Percentiles rank a stretch among this genome's conserved stretches.
These are phyloP conservation scores for Ammopiptanthus mongolicus DNA, from an alignment of 306 rosid species.

Conservation along the genomic window DNA sequence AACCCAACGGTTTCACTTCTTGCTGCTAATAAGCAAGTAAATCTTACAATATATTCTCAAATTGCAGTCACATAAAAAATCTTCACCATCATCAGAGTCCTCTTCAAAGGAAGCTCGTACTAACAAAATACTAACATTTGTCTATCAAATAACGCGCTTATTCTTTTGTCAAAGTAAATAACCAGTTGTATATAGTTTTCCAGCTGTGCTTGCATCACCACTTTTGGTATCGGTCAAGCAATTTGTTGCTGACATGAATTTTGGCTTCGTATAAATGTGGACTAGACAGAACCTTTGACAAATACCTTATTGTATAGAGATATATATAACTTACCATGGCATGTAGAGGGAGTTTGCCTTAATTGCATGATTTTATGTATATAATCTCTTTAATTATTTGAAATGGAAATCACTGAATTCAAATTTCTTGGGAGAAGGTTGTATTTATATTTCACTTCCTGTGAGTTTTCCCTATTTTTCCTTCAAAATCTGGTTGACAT, in stretches of 20 bases:
- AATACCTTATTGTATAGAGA: not conserved
- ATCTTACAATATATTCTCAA: slow-evolving; percentile 53
- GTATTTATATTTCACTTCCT: not conserved
- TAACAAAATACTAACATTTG: too few species aligned
- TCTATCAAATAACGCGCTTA: too few species aligned
- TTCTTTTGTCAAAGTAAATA: slow-evolving; percentile 34
- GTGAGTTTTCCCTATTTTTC: not conserved
- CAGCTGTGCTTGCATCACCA: not conserved
- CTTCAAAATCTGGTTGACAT: too few species aligned
- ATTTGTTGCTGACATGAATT: not conserved
- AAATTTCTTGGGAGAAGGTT: not conserved
- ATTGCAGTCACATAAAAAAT: slow-evolving; percentile 43
- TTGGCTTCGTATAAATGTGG: not conserved
- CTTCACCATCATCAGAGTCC: slow-evolving; percentile 35
- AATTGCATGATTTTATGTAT: slow-evolving; percentile 31
- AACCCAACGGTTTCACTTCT: slow-evolving; percentile 65
- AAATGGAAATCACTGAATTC: not conserved
- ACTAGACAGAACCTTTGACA: not conserved
- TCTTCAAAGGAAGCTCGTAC: slow-evolving; percentile 24
- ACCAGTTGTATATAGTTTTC: slow-evolving; percentile 29
- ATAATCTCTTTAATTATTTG: slow-evolving; percentile 25
- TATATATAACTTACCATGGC: slow-evolving; percentile 9
- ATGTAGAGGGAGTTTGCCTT: not conserved
- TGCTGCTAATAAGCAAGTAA: slow-evolving; percentile 48
- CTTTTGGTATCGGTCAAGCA: not conserved